Percentiles rank a stretch among this genome's conserved stretches.
These are phyloP conservation scores for Adansonia digitata DNA, from an alignment of 345 rosid species.

Conservation along the genomic window DNA sequence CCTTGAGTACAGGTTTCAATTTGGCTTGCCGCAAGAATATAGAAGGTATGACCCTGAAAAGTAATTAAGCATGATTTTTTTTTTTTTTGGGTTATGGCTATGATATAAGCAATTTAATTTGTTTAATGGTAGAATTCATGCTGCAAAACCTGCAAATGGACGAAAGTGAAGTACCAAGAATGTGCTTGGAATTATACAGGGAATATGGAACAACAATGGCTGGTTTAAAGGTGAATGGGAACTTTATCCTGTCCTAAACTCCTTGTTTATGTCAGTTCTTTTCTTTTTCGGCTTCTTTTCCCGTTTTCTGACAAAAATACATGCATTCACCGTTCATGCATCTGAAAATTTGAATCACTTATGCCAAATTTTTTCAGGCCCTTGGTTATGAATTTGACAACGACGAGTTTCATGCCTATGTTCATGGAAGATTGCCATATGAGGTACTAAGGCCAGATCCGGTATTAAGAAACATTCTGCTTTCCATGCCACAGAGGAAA, in stretches of 20 bases:
- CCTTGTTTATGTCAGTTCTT: neutral
- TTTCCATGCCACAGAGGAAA: constrained; percentile 78
- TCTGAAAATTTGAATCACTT: neutral
- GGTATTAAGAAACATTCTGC: constrained; percentile 64
- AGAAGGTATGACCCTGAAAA: constrained; percentile 42
- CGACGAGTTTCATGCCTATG: constrained; percentile 79
- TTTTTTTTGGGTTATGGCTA: neutral
- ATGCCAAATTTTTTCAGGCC: constrained; percentile 35
- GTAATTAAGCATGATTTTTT: neutral
- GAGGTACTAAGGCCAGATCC: constrained; percentile 69
- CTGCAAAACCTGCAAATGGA: constrained; percentile 55
- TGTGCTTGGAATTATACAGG: constrained; percentile 82
- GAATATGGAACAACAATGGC: constrained; percentile 98
- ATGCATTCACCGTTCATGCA: neutral
- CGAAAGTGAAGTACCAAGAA: constrained; percentile 73
- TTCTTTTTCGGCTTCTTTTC: neutral
- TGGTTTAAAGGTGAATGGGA: constrained; percentile 61
- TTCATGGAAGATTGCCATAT: constrained; percentile 79
- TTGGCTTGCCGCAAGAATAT: constrained; percentile 81
- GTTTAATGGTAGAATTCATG: constrained; percentile 62
- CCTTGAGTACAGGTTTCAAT: constrained; percentile 69
- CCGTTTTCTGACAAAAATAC: neutral
- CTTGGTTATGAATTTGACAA: constrained; percentile 79
- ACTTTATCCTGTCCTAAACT: neutral
- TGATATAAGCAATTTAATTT: neutral